A percentile compares a stretch with the other conserved stretches of the same genome.
Evolutionary conservation across 495 filamentous ascomycete genomes (phyloP).

Genomic region (Aspergillus hancockii): DNA sequence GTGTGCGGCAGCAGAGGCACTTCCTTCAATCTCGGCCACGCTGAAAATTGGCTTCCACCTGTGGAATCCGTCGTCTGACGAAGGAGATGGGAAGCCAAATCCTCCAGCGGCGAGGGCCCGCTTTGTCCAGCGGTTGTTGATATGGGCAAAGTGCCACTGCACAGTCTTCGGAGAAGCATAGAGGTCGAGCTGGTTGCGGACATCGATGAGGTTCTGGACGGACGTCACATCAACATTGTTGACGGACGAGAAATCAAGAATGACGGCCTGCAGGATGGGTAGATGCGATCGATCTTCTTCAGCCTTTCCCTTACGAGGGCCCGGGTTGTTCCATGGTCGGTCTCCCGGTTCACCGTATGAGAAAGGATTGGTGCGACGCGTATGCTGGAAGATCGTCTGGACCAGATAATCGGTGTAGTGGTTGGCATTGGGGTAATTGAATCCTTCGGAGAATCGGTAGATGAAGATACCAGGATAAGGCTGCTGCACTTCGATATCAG

Average conservation of each 20-base stretch:
- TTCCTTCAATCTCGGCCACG: constrained; percentile 84
- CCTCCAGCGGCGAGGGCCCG: constrained; percentile 88
- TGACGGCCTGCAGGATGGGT: constrained; percentile 85
- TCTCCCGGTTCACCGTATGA: constrained; percentile 70
- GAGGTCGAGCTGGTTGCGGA: constrained; percentile 93
- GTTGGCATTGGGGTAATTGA: constrained; percentile 93
- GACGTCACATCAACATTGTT: constrained; percentile 97
- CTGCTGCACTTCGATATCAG: constrained; percentile 71
- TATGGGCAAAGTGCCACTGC: constrained; percentile 94
- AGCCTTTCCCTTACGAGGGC: constrained; percentile 62
- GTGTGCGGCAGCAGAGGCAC: constrained; percentile 64
- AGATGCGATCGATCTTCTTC: constrained; percentile 51
- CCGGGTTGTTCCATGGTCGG: constrained; percentile 95
- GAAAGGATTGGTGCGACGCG: constrained; percentile 73
- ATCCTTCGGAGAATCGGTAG: constrained; percentile 94
- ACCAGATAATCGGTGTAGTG: constrained; percentile 86
- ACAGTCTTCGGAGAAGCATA: constrained; percentile 82
- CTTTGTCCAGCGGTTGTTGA: constrained; percentile 98
- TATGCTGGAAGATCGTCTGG: constrained; percentile 68
- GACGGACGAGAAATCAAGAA: constrained; percentile 93
- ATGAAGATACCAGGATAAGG: constrained; percentile 97
- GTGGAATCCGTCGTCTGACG: constrained; percentile 52
- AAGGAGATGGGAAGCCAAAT: constrained; percentile 84
- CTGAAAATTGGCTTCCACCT: constrained; percentile 97
- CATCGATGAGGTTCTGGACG: constrained; percentile 92